These are phyloP conservation scores for Hypoxylon rubiginosum DNA, from an alignment of 2,329 filamentous ascomycete genomes.

Conservation along the genomic window DNA sequence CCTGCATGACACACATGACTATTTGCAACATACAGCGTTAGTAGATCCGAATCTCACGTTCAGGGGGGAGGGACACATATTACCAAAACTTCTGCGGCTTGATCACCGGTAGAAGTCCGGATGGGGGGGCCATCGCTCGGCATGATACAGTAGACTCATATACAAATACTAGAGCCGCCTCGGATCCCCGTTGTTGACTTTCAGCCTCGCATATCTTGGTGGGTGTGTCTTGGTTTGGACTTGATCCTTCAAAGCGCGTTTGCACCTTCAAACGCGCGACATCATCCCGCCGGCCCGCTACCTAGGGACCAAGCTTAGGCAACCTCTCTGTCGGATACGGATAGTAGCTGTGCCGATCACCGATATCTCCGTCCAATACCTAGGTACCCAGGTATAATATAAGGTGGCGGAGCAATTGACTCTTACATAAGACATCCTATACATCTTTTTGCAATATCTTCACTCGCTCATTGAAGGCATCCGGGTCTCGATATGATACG, in stretches of 20 bases:
- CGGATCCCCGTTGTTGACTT: background rate
- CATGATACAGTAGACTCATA: constrained; percentile 35
- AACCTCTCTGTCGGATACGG: background rate
- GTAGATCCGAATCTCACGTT: constrained; percentile 22
- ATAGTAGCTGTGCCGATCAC: constrained; percentile 1
- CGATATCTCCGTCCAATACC: constrained; percentile 1
- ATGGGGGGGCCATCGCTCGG: constrained; percentile 38
- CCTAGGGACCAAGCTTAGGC: background rate
- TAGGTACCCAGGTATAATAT: background rate
- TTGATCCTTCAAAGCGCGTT: constrained; percentile 2
- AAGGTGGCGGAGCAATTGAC: background rate
- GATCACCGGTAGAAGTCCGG: constrained; percentile 31
- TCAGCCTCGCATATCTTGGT: background rate
- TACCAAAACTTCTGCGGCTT: constrained; percentile 47
- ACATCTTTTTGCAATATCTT: background rate
- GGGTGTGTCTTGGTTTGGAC: background rate
- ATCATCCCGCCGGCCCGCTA: constrained; percentile 5
- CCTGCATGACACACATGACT: constrained; percentile 70
- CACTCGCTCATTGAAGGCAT: background rate
- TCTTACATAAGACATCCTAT: constrained; percentile 8
- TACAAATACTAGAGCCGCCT: background rate
- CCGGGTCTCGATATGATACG: background rate
- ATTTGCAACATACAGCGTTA: constrained; percentile 32
- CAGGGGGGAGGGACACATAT: constrained; percentile 26
- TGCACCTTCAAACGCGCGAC: constrained; percentile 7